phyloP scores from a whole-genome alignment of 768 basidiomycete genomes.

The Dentipellis sp. region DNA sequence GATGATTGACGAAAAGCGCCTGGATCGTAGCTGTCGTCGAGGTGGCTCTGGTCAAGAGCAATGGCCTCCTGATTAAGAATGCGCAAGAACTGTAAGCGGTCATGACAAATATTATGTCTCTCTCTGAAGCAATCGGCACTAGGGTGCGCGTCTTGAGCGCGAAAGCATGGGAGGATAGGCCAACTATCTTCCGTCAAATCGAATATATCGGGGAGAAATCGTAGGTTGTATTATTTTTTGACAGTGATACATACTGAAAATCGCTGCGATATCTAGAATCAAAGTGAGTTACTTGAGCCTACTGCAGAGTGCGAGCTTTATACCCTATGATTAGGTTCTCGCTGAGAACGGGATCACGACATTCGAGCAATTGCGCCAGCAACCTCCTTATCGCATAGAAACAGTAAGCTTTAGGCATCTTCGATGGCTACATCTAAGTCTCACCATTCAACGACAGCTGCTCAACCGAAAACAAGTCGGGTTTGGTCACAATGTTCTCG shows the following conservation, averaged over 20 bases:
- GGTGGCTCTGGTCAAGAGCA: slow-evolving; percentile 55
- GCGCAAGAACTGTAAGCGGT: slow-evolving; percentile 63
- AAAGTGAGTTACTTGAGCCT: slow-evolving; percentile 11
- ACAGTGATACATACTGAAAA: neutral
- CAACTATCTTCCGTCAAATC: slow-evolving; percentile 78
- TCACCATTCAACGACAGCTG: neutral
- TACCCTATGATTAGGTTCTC: slow-evolving; percentile 41
- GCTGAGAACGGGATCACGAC: slow-evolving; percentile 65
- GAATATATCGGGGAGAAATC: slow-evolving; percentile 91
- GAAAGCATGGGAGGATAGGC: slow-evolving; percentile 88
- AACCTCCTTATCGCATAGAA: slow-evolving; percentile 56
- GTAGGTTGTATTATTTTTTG: slow-evolving; percentile 31
- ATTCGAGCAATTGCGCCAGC: slow-evolving; percentile 44
- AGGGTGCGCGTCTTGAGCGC: slow-evolving; percentile 73
- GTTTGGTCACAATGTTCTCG: slow-evolving; percentile 53
- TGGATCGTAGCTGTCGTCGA: slow-evolving; percentile 57
- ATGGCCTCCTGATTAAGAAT: slow-evolving; percentile 60
- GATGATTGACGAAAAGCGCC: slow-evolving; percentile 1
- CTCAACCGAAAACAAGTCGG: slow-evolving; percentile 11
- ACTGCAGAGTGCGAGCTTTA: neutral
- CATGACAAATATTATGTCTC: neutral
- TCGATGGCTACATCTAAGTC: neutral
- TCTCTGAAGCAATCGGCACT: neutral
- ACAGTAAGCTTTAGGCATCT: slow-evolving; percentile 8
- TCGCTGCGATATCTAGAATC: slow-evolving; percentile 8